A percentile compares a stretch with the other conserved stretches of the same genome.
These are phyloP conservation scores for Penicillium diatomitis DNA, from an alignment of 495 filamentous ascomycete genomes.

Conservation along the genomic window DNA sequence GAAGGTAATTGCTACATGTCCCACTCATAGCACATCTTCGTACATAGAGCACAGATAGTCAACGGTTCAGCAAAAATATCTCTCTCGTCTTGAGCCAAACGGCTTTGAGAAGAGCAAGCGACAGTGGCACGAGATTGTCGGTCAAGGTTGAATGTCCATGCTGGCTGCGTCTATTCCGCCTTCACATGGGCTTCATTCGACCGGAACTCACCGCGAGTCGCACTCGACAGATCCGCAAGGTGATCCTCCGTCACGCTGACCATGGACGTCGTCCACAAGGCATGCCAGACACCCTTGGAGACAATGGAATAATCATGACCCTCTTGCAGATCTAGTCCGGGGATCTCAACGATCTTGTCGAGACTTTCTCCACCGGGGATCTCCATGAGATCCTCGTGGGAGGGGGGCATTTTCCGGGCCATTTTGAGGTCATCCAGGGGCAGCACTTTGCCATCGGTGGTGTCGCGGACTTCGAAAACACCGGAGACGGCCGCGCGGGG, in stretches of 20 bases:
- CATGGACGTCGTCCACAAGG: conserved; percentile 17
- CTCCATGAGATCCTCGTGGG: conserved; percentile 31
- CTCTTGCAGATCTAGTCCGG: conserved; percentile 8
- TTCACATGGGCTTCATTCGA: conserved; percentile 12
- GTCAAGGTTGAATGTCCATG: not conserved
- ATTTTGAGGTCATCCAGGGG: conserved; percentile 34
- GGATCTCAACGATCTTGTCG: conserved; percentile 8
- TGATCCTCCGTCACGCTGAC: conserved; percentile 14
- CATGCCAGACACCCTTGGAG: conserved; percentile 24
- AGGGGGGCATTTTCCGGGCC: conserved; percentile 35
- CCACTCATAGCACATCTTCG: too few species aligned
- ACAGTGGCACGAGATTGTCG: too few species aligned
- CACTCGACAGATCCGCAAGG: conserved; percentile 8
- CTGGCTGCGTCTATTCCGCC: conserved; percentile 1
- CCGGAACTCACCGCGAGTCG: conserved; percentile 13
- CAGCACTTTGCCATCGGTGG: conserved; percentile 19
- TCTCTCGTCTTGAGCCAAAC: too few species aligned
- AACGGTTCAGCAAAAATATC: too few species aligned
- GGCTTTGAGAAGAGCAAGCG: too few species aligned
- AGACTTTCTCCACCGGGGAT: conserved; percentile 20
- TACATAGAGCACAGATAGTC: too few species aligned
- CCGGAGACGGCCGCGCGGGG: conserved; percentile 35
- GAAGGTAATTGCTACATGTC: too few species aligned
- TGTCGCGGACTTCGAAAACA: conserved; percentile 34
- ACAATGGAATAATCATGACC: conserved; percentile 21